Conservation (phyloP, 2,329 filamentous ascomycete genomes). For the Setomelanomma holmii region DNA sequence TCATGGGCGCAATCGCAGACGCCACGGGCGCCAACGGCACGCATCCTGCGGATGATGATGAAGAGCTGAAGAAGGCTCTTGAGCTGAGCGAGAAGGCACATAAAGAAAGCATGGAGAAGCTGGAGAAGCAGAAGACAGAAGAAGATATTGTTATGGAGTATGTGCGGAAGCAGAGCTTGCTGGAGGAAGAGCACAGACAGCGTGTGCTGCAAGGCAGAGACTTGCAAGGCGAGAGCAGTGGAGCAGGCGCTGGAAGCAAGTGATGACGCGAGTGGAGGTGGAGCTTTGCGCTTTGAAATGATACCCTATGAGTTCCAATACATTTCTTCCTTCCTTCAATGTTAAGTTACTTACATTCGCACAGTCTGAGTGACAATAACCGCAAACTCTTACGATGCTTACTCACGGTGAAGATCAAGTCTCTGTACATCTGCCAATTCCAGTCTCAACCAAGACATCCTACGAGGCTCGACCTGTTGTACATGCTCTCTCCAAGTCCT, state of each 20-base stretch:
- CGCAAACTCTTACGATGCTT: too few species aligned
- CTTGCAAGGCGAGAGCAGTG: conserved; percentile 20
- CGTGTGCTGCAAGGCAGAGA: conserved; percentile 17
- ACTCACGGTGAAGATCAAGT: too few species aligned
- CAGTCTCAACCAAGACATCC: too few species aligned
- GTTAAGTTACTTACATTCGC: too few species aligned
- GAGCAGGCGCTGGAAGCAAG: not conserved
- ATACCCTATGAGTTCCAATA: not conserved
- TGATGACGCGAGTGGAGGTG: not conserved
- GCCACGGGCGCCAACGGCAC: conserved; percentile 9
- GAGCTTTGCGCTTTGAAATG: not conserved
- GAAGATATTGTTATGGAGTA: conserved; percentile 79
- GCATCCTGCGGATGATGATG: conserved; percentile 21
- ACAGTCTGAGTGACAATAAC: too few species aligned
- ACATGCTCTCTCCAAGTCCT: too few species aligned
- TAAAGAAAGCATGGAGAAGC: conserved; percentile 50
- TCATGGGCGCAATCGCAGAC: conserved; percentile 14
- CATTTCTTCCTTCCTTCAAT: not conserved
- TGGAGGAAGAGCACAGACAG: conserved; percentile 59
- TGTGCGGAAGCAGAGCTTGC: conserved; percentile 76
- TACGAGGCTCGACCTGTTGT: too few species aligned
- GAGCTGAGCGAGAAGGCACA: conserved; percentile 36
- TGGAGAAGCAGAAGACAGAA: conserved; percentile 60
- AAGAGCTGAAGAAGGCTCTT: conserved; percentile 34
- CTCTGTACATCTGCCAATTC: too few species aligned